Conservation (phyloP, 805 yeast species). For the Tetrapisispora phaffii region DNA sequence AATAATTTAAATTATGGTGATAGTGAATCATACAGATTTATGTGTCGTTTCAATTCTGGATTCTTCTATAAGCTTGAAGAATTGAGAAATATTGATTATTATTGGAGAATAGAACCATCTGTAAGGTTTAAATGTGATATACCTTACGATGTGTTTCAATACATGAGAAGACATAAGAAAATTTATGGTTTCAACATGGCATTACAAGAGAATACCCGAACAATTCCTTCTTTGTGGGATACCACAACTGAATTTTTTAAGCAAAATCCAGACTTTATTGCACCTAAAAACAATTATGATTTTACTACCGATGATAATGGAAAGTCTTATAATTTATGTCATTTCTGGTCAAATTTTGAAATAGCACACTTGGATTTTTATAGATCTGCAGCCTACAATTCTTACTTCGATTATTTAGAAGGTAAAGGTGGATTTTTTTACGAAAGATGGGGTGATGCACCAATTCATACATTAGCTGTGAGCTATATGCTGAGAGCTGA, state of each 20-base stretch:
- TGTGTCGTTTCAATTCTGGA: constrained; percentile 43
- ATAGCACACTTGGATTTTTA: constrained; percentile 64
- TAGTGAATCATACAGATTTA: constrained; percentile 54
- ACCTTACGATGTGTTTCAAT: constrained; percentile 50
- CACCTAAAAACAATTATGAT: constrained; percentile 47
- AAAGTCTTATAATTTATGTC: constrained; percentile 55
- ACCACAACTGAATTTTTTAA: constrained; percentile 49
- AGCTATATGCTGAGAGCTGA: constrained; percentile 58
- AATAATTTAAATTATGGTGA: constrained; percentile 47
- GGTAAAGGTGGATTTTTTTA: constrained; percentile 75
- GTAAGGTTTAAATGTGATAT: constrained; percentile 52
- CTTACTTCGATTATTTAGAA: constrained; percentile 63
- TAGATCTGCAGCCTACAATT: constrained; percentile 54
- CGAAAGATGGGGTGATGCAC: constrained; percentile 88
- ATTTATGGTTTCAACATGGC: constrained; percentile 60
- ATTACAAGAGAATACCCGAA: constrained; percentile 49
- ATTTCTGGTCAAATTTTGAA: constrained; percentile 83
- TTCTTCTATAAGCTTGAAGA: constrained; percentile 55
- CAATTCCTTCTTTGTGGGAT: constrained; percentile 56
- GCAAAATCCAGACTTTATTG: constrained; percentile 47
- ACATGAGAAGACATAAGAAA: constrained; percentile 44
- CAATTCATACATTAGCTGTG: constrained; percentile 76
- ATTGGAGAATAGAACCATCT: constrained; percentile 73
- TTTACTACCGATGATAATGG: constrained; percentile 44
- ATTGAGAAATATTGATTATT: constrained; percentile 49